phyloP scores from a whole-genome alignment of 257 asterid species.

The Hygrophila difformis region DNA sequence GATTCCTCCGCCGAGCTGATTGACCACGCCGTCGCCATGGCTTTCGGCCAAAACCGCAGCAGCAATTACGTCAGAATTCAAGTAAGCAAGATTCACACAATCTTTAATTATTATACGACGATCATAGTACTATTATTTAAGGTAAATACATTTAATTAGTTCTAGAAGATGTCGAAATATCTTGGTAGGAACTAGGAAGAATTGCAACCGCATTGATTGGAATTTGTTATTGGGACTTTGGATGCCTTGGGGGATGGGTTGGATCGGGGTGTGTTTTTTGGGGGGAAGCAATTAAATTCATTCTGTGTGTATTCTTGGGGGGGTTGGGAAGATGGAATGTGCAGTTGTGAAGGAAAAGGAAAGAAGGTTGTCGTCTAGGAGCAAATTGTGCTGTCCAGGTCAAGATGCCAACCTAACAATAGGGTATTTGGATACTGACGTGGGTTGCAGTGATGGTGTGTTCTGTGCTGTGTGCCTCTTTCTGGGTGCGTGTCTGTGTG shows the following conservation, averaged over 20 bases:
- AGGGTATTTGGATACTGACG: slow-evolving; percentile 21
- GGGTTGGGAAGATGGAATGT: slow-evolving; percentile 15
- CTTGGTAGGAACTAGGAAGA: too few relatives aligned
- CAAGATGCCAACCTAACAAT: slow-evolving; percentile 23
- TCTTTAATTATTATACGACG: too few relatives aligned
- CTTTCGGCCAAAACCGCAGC: slow-evolving; percentile 45
- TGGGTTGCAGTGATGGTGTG: slow-evolving; percentile 11
- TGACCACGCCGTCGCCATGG: slow-evolving; percentile 67
- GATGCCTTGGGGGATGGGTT: too few relatives aligned
- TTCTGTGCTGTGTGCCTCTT: too few relatives aligned
- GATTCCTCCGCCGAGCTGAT: slow-evolving; percentile 62
- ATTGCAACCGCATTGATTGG: too few relatives aligned
- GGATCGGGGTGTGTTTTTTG: too few relatives aligned
- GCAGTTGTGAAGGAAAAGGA: slow-evolving; percentile 18
- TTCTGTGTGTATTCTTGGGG: slow-evolving; percentile 23
- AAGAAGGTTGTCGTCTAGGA: slow-evolving; percentile 12
- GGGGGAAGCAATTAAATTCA: slow-evolving; percentile 57
- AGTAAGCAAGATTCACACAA: too few relatives aligned
- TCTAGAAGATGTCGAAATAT: too few relatives aligned
- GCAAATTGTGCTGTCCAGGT: slow-evolving; percentile 12
- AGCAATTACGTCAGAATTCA: slow-evolving; percentile 56
- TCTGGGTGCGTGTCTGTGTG: too few relatives aligned
- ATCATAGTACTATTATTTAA: too few relatives aligned
- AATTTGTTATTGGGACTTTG: too few relatives aligned
- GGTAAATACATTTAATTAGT: too few relatives aligned